Percentiles rank a stretch among this genome's conserved stretches.
These are phyloP conservation scores for Euphorbia neoarborescens DNA, from an alignment of 441 rosid genomes.

Conservation along the genomic window DNA sequence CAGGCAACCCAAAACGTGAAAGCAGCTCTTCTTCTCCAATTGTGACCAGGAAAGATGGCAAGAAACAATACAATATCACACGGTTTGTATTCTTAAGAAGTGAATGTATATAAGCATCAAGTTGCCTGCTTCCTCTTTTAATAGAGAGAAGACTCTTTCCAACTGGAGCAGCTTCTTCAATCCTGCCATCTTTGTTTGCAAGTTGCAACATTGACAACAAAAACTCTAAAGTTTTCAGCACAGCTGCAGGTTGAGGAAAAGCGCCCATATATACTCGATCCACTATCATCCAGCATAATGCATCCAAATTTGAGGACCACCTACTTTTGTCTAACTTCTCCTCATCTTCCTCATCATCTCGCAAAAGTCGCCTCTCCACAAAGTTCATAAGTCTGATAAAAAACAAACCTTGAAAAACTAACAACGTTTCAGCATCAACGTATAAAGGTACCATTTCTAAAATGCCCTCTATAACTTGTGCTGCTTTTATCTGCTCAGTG, in stretches of 20 bases:
- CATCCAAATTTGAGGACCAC: conserved; percentile 93
- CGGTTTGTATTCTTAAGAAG: conserved; percentile 90
- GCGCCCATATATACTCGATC: conserved; percentile 98
- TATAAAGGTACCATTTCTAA: conserved; percentile 75
- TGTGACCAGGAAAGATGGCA: conserved; percentile 79
- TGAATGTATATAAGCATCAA: conserved; percentile 89
- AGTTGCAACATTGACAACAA: conserved; percentile 94
- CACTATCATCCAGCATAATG: conserved; percentile 94
- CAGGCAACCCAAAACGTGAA: conserved; percentile 63
- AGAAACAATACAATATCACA: conserved; percentile 84
- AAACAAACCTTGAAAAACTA: conserved; percentile 88
- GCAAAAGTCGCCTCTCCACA: conserved; percentile 94
- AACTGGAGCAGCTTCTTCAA: conserved; percentile 82
- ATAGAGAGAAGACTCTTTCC: conserved; percentile 93
- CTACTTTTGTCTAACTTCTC: conserved; percentile 85
- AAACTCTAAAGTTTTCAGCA: conserved; percentile 84
- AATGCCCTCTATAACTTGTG: conserved; percentile 62
- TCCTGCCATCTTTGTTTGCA: conserved; percentile 96
- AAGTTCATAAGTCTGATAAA: conserved; percentile 90
- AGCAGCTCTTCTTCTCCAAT: conserved; percentile 90
- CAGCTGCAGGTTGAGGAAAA: conserved; percentile 81
- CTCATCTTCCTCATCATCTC: conserved; percentile 97
- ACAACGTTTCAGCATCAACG: conserved; percentile 73
- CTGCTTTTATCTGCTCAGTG: conserved; percentile 89
- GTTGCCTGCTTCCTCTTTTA: conserved; percentile 75